Percentiles rank a stretch among this genome's conserved stretches.
phyloP scores from a whole-genome alignment of 2,329 filamentous ascomycete species.

The Myriosclerotinia scirpicola region DNA sequence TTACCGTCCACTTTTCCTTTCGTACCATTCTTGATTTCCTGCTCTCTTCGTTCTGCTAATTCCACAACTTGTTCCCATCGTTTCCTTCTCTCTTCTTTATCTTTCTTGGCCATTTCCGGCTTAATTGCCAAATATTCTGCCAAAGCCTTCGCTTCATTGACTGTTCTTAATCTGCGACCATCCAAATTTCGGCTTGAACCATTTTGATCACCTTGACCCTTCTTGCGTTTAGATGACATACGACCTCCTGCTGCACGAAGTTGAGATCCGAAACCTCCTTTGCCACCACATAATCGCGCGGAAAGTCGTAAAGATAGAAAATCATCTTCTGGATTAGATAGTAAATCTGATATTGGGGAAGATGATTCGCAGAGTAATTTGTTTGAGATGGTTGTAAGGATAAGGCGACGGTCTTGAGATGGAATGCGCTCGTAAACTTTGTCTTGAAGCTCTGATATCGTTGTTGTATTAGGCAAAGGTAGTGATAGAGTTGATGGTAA shows the following conservation, averaged over 20 bases:
- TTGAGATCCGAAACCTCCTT: slow-evolving; percentile 96
- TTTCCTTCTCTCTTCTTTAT: slow-evolving; percentile 81
- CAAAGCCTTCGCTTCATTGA: slow-evolving; percentile 91
- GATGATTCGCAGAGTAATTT: slow-evolving; percentile 62
- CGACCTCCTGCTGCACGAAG: slow-evolving; percentile 93
- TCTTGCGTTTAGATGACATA: slow-evolving; percentile 92
- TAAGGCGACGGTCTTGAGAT: slow-evolving; percentile 57
- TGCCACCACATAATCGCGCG: slow-evolving; percentile 81
- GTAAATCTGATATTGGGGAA: slow-evolving; percentile 59
- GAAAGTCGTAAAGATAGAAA: slow-evolving; percentile 82
- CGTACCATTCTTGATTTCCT: slow-evolving; percentile 75
- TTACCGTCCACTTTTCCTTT: slow-evolving; percentile 77
- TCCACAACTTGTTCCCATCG: slow-evolving; percentile 89
- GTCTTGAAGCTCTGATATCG: slow-evolving; percentile 65
- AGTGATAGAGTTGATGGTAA: slow-evolving; percentile 81
- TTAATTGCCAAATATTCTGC: slow-evolving; percentile 95
- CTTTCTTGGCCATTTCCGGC: slow-evolving; percentile 93
- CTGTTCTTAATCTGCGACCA: slow-evolving; percentile 82
- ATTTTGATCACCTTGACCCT: slow-evolving; percentile 77
- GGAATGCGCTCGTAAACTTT: slow-evolving; percentile 63
- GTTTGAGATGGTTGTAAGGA: slow-evolving; percentile 81
- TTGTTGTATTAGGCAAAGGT: slow-evolving; percentile 64
- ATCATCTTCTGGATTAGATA: slow-evolving; percentile 57
- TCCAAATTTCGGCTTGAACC: slow-evolving; percentile 92
- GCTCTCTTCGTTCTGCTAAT: slow-evolving; percentile 76